Base-by-base conservation (phyloP, 805 yeast species). In the Middelhovenomyces tepae region DNA sequence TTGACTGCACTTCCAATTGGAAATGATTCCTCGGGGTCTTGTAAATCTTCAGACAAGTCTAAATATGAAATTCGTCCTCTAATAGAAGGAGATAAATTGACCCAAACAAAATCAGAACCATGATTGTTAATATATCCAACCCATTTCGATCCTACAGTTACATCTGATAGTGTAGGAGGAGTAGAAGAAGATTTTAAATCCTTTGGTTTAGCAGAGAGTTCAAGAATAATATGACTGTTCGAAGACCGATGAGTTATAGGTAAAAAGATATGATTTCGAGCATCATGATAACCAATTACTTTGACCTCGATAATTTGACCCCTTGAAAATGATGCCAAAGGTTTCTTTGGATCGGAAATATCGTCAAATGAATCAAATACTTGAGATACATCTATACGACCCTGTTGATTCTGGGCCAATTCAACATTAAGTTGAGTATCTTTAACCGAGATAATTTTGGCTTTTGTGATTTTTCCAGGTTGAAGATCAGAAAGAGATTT, bases 321-420 rank as follows among this genome's bases (percentile, higher is more conserved):
- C 34, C 61, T 65, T 34, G 69, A 62, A 62, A 77, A 82, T 24
- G 62, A 57, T 6, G 28, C 18, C 27, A 83, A 62, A 20, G 94
- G 93, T 27, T 67, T 61, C 38, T 61, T 65, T 14, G 56, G 54
- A 49, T 83, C 75, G 34, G 64, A 57, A 29, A 86, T 78, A 18
- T 73, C 78, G 2, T 60, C 56, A 39, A 62, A 55, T 0, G 54
- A 44, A 34, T 72, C 75, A 56, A 71, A 80, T 24, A 80, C 60
- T 56, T 85, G 81, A 11, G 86, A 70, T 11, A 78, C 64, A 46
- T 84, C 94, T 38, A 87, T 59, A 52, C 93, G 72, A 23, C 94
- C 96, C 47, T 73, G 80, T 40, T 75, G 63, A 50, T 80, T 77
- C 39, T 79, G 91, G 34, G 91, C 86, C 28, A 86, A 62, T 31